Percentiles rank a stretch among this genome's conserved stretches.
phyloP scores from a whole-genome alignment of 2,329 filamentous ascomycete species.

The Westerdykella aurantiaca region DNA sequence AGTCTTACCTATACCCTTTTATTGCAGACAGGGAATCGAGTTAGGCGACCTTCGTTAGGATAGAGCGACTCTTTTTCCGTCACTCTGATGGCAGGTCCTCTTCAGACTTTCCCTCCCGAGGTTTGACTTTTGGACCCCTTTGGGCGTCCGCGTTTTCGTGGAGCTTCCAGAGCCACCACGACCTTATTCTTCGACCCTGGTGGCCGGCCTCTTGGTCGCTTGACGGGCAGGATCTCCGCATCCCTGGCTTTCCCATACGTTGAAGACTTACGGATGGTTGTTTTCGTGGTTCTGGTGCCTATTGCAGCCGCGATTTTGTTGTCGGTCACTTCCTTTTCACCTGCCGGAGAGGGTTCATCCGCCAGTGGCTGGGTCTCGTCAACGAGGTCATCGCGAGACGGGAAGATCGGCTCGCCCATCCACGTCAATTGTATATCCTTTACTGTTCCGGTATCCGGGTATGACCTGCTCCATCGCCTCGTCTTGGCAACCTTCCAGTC shows the following conservation, averaged over 20 bases:
- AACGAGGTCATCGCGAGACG: slow-evolving; percentile 19
- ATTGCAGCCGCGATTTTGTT: neutral
- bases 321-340: neutral
- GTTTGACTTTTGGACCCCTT: slow-evolving; percentile 14
- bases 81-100: too few relatives aligned
- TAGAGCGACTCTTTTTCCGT: too few relatives aligned
- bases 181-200: neutral
- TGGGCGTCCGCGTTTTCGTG: slow-evolving; percentile 9
- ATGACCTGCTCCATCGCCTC: slow-evolving; percentile 9
- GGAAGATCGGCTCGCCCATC: slow-evolving; percentile 33
- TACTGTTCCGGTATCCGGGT: slow-evolving; percentile 16
- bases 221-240: slow-evolving; percentile 1
- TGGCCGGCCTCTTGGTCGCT: neutral
- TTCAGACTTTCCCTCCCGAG: too few relatives aligned
- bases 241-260: slow-evolving; percentile 2
- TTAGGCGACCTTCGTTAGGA: too few relatives aligned
- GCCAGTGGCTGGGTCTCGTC: slow-evolving; percentile 18
- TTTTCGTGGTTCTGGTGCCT: neutral
- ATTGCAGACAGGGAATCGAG: too few relatives aligned
- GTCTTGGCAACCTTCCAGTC: slow-evolving; percentile 5
- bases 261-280: slow-evolving; percentile 1
- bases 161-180: neutral
- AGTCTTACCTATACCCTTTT: too few relatives aligned
- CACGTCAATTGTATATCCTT: slow-evolving; percentile 35
- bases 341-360: slow-evolving; percentile 5